Base-by-base conservation (phyloP, 2,329 filamentous ascomycete species). In the Curvularia eragrostidis region DNA sequence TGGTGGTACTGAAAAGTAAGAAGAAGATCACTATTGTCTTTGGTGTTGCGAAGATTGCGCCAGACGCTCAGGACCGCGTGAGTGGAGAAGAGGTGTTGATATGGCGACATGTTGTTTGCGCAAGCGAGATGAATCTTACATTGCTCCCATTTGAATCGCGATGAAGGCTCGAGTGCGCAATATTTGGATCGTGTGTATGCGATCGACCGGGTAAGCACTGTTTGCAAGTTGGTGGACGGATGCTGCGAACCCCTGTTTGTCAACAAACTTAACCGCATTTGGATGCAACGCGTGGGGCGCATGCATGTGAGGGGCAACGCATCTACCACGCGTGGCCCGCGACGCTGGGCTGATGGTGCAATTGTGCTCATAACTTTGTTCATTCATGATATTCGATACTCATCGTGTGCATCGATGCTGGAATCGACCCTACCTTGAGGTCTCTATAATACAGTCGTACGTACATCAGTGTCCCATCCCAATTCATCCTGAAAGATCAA, bases 1-100 rank as follows among this genome's bases (percentile, higher is more conserved):
- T 68, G 63, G 49, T 72, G 69, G 38, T 73, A 71, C 32, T 75
- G 73, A 7, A 75, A 67, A 3, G 73, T 69, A n/a, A 75, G 67
- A 15, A 73, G 61, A 3, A 74, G 58, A 36, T 75, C 72, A 30
- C 73, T 72, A 30, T 68, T 63, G 48, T 74, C 72, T 48, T 70
- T 69, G 12, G 58, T 67, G 46, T 65, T 61, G 44, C 70, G 72
- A 24, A 75, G 63, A 51, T 75, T 75, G 59, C 68, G 67, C 68
- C 69, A 75, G 34, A 75, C 72, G 52, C 72, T 71, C 12, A 75
- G 66, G 13, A 75, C 68, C 41, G 69, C 66, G 64, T 73, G 69
- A 24, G 71, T 63, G 15, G 66, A 71, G 63, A 75, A 75, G 30
- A 75, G 58, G 48, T 75, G 72, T 56, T 75, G 70, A 58, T 73